Evolutionary conservation across 2,329 filamentous ascomycete species (phyloP).

Genomic region (Cryphonectria japonica): DNA sequence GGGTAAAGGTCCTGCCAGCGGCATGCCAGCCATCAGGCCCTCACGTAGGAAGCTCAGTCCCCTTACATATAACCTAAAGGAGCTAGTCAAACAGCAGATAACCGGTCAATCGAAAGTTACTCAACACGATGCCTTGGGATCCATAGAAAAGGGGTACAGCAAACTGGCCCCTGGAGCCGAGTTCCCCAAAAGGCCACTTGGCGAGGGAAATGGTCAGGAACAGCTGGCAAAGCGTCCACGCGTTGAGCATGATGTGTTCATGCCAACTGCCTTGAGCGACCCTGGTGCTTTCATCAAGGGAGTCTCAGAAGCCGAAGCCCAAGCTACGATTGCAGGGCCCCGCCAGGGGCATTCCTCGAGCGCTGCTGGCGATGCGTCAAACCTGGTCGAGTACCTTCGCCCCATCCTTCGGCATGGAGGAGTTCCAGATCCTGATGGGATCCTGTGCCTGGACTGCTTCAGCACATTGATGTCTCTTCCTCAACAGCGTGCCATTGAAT

Average conservation of each 20-base stretch:
- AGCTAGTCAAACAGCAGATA: background rate
- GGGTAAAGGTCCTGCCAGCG: background rate
- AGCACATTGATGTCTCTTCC: background rate
- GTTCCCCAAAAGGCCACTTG: background rate
- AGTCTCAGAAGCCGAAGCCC: background rate
- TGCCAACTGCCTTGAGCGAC: background rate
- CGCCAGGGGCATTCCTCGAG: too few species aligned
- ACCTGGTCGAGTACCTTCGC: constrained; percentile 2
- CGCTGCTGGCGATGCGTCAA: background rate
- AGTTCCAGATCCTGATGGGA: background rate
- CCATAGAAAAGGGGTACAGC: background rate
- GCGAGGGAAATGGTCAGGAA: background rate
- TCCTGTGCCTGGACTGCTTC: background rate
- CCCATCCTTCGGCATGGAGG: constrained; percentile 8
- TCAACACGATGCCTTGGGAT: background rate
- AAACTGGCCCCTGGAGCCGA: background rate
- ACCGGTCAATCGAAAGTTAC: background rate
- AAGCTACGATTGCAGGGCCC: background rate
- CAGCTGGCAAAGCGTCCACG: constrained; percentile 2
- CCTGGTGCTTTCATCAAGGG: background rate
- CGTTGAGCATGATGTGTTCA: background rate
- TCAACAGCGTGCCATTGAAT: constrained; percentile 13
- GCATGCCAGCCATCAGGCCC: background rate
- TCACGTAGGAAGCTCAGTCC: background rate
- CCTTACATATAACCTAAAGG: background rate